phyloP scores from a whole-genome alignment of 2,329 filamentous ascomycete species.

The Lachnellula subtilissima region DNA sequence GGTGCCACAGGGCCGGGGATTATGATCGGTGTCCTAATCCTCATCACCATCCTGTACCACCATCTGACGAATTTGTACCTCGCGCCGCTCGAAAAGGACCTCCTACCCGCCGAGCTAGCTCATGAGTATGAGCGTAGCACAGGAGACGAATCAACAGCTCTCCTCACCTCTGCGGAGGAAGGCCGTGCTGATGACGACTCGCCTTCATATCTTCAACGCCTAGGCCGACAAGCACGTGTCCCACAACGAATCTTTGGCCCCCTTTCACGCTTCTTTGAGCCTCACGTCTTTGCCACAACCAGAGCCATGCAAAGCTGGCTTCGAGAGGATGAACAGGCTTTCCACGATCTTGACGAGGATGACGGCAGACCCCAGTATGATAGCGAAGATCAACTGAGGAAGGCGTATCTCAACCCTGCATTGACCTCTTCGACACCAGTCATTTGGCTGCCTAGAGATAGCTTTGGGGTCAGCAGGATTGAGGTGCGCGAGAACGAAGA shows the following conservation, averaged over 20 bases:
- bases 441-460: not conserved
- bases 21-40: not conserved
- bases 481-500: not conserved
- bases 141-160: not conserved
- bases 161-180: not conserved
- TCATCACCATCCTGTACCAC: not conserved
- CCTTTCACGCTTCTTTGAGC: not conserved
- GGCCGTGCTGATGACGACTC: not conserved
- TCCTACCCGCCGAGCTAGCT: not conserved
- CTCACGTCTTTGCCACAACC: not conserved
- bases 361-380: not conserved
- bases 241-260: not conserved
- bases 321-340: not conserved
- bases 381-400: not conserved
- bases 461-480: not conserved
- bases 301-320: not conserved
- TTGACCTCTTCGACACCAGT: not conserved
- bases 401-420: not conserved
- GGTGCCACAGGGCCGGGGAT: not conserved
- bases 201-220: not conserved
- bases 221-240: not conserved
- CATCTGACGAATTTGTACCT: not conserved
- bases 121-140: not conserved
- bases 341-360: not conserved
- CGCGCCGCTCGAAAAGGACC: not conserved